phyloP scores from a whole-genome alignment of 2,329 filamentous ascomycete genomes.

The Escovopsis sp. region DNA sequence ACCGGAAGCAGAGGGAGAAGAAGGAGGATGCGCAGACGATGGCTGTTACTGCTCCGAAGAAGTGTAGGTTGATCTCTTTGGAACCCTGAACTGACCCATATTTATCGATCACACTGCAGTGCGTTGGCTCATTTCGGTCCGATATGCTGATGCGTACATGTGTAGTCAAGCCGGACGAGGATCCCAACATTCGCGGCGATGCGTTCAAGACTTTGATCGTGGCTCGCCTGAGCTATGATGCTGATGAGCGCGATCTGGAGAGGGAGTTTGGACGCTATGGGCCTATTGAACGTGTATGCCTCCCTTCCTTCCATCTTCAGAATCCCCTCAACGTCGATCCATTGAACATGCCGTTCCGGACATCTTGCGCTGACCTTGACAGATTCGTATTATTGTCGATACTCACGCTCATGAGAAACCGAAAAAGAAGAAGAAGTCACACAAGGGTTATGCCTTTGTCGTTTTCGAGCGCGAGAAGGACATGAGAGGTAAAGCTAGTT shows the following conservation, averaged over 20 bases:
- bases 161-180: conserved; percentile 65
- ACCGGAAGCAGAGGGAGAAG: conserved; percentile 73
- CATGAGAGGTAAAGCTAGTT: conserved; percentile 74
- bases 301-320: background rate
- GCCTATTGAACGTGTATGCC: conserved; percentile 72
- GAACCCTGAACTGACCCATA: too few relatives aligned
- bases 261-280: conserved; percentile 88
- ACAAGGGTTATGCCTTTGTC: conserved; percentile 89
- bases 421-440: conserved; percentile 67
- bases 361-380: background rate
- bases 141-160: conserved; percentile 5
- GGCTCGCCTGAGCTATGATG: conserved; percentile 76
- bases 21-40: conserved; percentile 50
- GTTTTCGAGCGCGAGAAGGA: conserved; percentile 95
- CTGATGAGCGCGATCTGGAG: conserved; percentile 79
- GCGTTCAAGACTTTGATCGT: conserved; percentile 93
- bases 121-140: background rate
- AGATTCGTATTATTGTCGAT: conserved; percentile 83
- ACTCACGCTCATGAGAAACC: conserved; percentile 52
- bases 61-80: conserved; percentile 34
- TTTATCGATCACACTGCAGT: too few relatives aligned
- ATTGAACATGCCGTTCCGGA: too few relatives aligned
- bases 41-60: conserved; percentile 46
- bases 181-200: conserved; percentile 81
- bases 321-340: background rate